Evolutionary conservation across 352 stramenopile genomes (phyloP).

Genomic region (Globisporangium nodosum): DNA sequence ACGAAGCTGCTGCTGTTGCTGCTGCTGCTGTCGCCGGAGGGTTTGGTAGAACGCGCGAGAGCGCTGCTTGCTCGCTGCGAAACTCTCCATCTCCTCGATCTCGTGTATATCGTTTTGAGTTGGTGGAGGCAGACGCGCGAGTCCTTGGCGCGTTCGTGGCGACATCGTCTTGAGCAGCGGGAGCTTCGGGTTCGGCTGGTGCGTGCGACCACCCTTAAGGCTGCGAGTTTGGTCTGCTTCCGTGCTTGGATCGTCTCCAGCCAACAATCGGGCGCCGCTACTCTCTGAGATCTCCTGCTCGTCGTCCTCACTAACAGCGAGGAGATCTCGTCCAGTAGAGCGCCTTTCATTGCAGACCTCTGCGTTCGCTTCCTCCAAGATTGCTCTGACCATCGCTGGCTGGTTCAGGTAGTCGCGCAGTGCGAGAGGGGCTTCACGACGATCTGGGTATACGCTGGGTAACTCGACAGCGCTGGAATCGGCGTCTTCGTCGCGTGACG

Average conservation of each 20-base stretch:
- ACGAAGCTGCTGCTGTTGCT: neutral
- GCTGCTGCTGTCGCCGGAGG: slow-evolving; percentile 17
- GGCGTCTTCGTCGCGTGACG: slow-evolving; percentile 32
- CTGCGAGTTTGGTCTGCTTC: no score
- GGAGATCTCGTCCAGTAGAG: no score
- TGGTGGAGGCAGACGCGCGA: slow-evolving; percentile 34
- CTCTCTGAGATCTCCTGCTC: neutral
- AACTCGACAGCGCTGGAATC: neutral
- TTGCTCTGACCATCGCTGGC: slow-evolving; percentile 25
- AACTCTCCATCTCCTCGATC: slow-evolving; percentile 37
- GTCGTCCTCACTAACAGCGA: neutral
- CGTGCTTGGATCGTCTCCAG: neutral
- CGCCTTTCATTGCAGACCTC: neutral
- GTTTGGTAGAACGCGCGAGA: slow-evolving; percentile 27
- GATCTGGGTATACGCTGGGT: neutral
- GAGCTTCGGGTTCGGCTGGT: neutral
- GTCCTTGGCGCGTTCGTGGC: slow-evolving; percentile 31
- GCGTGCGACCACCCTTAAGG: neutral
- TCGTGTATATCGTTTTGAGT: slow-evolving; percentile 26
- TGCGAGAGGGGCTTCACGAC: slow-evolving; percentile 10
- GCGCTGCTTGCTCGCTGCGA: slow-evolving; percentile 22
- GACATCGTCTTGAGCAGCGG: slow-evolving; percentile 47
- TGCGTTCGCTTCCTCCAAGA: slow-evolving; percentile 18
- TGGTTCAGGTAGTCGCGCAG: slow-evolving; percentile 41
- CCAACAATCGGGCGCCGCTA: neutral